Percentiles rank a stretch among this genome's conserved stretches.
Conservation (phyloP, 1,284 basidiomycete species). For the Papiliotrema flavescens region DNA sequence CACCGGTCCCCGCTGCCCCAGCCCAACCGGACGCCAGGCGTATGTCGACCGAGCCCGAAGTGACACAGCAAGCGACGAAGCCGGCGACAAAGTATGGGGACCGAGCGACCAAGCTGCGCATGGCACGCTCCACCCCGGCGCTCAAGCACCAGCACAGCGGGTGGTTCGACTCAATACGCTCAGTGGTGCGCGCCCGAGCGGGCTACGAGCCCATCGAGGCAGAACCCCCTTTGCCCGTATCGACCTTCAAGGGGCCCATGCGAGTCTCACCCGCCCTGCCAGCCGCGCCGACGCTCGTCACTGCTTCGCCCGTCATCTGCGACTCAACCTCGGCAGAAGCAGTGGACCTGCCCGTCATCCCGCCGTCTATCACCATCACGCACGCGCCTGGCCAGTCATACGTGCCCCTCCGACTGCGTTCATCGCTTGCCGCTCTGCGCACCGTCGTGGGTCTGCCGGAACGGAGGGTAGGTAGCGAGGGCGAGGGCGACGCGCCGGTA, state of each 20-base stretch:
- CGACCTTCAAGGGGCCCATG: constrained; percentile 15
- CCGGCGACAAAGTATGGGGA: constrained; percentile 29
- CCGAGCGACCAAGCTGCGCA: constrained; percentile 25
- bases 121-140: constrained; percentile 30
- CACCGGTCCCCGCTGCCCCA: not conserved
- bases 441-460: constrained; percentile 16
- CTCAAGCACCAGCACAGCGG: constrained; percentile 12
- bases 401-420: constrained; percentile 23
- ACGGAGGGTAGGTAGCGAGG: not conserved
- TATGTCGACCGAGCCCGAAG: constrained; percentile 8
- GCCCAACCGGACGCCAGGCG: not conserved
- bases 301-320: constrained; percentile 39
- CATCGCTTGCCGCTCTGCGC: constrained; percentile 36
- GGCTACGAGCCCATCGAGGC: constrained; percentile 6
- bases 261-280: constrained; percentile 24
- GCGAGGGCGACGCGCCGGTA: constrained; percentile 11
- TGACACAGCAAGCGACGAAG: not conserved
- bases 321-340: constrained; percentile 41
- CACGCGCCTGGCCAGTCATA: not conserved
- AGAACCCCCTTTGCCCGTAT: constrained; percentile 2
- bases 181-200: constrained; percentile 12
- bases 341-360: constrained; percentile 43
- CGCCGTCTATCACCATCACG: constrained; percentile 10
- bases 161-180: constrained; percentile 28
- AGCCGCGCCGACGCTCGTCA: constrained; percentile 35